phyloP scores from a whole-genome alignment of 169 alveolate species.

The Babesia divergens region DNA sequence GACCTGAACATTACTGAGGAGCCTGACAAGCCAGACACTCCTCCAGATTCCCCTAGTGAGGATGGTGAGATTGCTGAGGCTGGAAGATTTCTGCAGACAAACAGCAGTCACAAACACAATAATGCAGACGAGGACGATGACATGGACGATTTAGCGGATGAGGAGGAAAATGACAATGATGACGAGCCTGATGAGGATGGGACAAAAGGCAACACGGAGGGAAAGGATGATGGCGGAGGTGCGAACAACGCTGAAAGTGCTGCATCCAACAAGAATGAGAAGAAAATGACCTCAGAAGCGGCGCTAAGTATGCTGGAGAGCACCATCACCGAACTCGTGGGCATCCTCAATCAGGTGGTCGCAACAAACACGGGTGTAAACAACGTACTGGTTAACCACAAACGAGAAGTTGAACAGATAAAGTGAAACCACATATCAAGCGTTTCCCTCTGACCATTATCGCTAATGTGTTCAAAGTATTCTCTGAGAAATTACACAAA shows the following conservation, averaged over 20 bases:
- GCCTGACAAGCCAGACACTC: not conserved
- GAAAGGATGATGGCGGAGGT: not conserved
- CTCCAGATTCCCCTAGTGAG: not conserved
- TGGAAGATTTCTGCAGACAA: conserved; percentile 34
- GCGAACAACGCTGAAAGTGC: not conserved
- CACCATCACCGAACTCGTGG: conserved; percentile 25
- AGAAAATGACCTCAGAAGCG: not conserved
- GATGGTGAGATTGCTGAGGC: not conserved
- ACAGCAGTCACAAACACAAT: not conserved
- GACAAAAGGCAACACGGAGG: not conserved
- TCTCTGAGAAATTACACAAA: too few species aligned
- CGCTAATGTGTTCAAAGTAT: too few species aligned
- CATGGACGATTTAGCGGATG: conserved; percentile 9
- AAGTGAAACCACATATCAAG: too few species aligned
- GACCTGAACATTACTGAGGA: conserved; percentile 25
- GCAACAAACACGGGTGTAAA: conserved; percentile 35
- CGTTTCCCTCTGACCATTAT: too few species aligned
- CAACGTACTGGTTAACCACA: conserved; percentile 24
- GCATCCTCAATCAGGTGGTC: conserved; percentile 36
- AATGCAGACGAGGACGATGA: conserved; percentile 19
- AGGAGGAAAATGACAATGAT: conserved; percentile 10
- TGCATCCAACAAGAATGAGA: not conserved
- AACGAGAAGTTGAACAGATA: not conserved
- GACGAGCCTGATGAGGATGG: conserved; percentile 16
- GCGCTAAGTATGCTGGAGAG: not conserved